Percentiles rank a stretch among this genome's conserved stretches.
These are phyloP conservation scores for Spergularia bocconei DNA, from an alignment of 148 eudicot genomes.

Conservation along the genomic window DNA sequence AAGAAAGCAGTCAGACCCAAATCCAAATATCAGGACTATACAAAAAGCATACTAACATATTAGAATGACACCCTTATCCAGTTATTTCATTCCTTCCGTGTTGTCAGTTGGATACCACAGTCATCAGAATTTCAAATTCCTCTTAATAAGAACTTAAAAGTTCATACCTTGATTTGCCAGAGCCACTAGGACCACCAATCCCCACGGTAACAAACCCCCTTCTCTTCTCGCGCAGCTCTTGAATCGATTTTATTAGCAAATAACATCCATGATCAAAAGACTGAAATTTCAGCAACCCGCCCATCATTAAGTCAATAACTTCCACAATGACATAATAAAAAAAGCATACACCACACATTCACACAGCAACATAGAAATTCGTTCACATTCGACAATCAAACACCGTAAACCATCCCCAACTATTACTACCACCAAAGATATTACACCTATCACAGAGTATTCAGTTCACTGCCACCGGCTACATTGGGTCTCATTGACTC, in stretches of 20 bases:
- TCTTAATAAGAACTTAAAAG: not conserved
- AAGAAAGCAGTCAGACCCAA: not conserved
- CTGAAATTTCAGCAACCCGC: conserved; percentile 42
- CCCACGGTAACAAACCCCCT: conserved; percentile 89
- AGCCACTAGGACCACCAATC: conserved; percentile 98
- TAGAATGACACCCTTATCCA: not conserved
- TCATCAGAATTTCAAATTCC: not conserved
- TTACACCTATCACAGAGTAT: too few relatives aligned
- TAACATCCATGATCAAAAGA: conserved; percentile 91
- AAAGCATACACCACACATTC: not conserved
- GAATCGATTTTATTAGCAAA: conserved; percentile 88
- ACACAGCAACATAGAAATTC: not conserved
- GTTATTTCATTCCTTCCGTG: not conserved
- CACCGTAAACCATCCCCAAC: not conserved
- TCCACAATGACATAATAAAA: not conserved
- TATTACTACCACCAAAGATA: not conserved
- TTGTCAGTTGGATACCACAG: not conserved
- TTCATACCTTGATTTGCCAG: conserved; percentile 86
- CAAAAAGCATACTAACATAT: not conserved
- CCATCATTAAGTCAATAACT: not conserved
- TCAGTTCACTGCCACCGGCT: too few relatives aligned
- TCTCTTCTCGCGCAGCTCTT: conserved; percentile 87
- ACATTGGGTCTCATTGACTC: too few relatives aligned
- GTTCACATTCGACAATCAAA: not conserved
- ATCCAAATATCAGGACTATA: not conserved